Evolutionary conservation across 2,329 filamentous ascomycete species (phyloP), one percentile per base, ranked within the genome.

Genomic region (Pseudonectria foliicola): DNA sequence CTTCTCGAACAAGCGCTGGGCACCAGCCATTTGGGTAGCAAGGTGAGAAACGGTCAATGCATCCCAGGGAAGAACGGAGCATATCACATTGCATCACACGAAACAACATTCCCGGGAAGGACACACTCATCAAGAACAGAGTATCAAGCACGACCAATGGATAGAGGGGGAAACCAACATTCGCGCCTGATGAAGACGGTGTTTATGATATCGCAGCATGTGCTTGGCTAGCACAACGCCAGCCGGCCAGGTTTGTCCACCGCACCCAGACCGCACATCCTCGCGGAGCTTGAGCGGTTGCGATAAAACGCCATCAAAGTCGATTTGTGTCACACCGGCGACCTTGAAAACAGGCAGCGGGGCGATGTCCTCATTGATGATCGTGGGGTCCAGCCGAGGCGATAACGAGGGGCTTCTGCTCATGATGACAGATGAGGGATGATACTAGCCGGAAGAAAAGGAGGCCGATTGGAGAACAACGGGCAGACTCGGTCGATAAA

Each of bases 211-310:
- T 34, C 81, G 75, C 39, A 96, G 70, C 72, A 96, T 75, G 57
- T 96, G 93, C 60, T 82, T 86, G 13, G 84, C 76, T 34, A 98
- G 69, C 12, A 92, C 76, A 78, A 94, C 84, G 10, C 92, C 92
- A 1, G 90, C 90, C 3, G 89, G 90, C 92, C 92, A 96, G 10
- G 93, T 73, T 62, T 93, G 85, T 3, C 92, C 92, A 31, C 92
- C 92, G 60, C 92, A 96, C 41, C 92, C 92, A 44, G 85, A 77
- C 38, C 76, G 77, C 31, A 95, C 73, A 60, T 96, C 89, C 60
- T 95, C 88, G 52, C 85, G 83, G 12, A 96, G 75, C 40, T 75
- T 70, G 42, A 96, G 71, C 10, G 84, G 80, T 31, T 73, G 66
- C 13, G 69, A 61, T 24, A 95, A 70, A 34, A 92, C 72, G 26